Percentiles rank a stretch among this genome's conserved stretches.
phyloP scores from a whole-genome alignment of 108 stramenopile genomes.

The Cyclotella atomus region DNA sequence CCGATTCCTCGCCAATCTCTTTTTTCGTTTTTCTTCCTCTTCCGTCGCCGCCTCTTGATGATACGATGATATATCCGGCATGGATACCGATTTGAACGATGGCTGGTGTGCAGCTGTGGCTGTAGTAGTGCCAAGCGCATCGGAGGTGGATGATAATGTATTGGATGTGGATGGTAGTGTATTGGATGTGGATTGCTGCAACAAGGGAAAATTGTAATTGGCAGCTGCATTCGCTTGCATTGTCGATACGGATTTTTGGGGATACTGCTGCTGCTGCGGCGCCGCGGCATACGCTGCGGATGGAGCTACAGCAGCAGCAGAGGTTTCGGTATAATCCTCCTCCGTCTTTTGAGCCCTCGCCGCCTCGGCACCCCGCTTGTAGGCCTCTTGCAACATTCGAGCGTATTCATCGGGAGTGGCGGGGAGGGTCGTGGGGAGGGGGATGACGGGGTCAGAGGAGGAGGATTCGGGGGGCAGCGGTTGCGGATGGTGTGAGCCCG shows the following conservation, averaged over 20 bases:
- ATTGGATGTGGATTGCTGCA: neutral
- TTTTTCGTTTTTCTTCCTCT: conserved; percentile 85
- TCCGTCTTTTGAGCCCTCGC: conserved; percentile 26
- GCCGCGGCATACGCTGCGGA: neutral
- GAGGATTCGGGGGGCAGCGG: conserved; percentile 4
- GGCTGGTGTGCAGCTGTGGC: conserved; percentile 6
- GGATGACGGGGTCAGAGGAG: neutral
- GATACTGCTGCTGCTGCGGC: conserved; percentile 32
- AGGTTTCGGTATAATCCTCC: neutral
- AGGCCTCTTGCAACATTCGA: conserved; percentile 84
- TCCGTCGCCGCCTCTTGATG: conserved; percentile 51
- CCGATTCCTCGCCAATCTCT: conserved; percentile 87
- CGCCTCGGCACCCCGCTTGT: conserved; percentile 76
- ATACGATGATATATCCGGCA: conserved; percentile 82
- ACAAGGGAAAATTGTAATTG: conserved; percentile 9
- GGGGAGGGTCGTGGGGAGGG: conserved; percentile 42
- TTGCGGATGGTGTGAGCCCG: conserved; percentile 7
- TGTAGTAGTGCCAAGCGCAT: neutral
- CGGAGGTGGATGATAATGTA: neutral
- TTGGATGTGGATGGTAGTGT: neutral
- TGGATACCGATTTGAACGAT: conserved; percentile 63
- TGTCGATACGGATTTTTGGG: neutral
- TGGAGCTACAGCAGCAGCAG: neutral
- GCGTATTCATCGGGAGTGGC: conserved; percentile 77
- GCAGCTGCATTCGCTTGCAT: conserved; percentile 23